Evolutionary conservation across 768 basidiomycete species (phyloP).

Genomic region (Dioszegia crocea): DNA sequence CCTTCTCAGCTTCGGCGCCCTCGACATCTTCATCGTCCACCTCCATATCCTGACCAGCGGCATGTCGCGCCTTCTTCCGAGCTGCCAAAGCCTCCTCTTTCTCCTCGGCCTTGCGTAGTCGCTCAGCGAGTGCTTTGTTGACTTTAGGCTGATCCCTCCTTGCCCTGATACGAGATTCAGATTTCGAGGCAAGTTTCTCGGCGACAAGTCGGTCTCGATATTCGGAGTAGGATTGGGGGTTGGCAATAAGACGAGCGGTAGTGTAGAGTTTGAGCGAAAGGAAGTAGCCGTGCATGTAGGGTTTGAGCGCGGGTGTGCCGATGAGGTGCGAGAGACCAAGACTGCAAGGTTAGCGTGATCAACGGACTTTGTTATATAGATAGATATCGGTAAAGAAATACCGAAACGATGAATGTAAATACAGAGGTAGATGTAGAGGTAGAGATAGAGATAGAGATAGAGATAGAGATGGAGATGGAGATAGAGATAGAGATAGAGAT

Average conservation of each 20-base stretch:
- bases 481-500: no score
- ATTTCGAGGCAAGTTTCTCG: constrained; percentile 87
- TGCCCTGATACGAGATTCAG: constrained; percentile 84
- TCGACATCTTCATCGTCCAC: constrained; percentile 31
- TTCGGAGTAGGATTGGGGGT: constrained; percentile 92
- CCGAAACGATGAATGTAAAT: no score
- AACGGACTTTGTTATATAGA: no score
- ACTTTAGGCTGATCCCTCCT: constrained; percentile 72
- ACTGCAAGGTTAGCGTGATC: constrained; percentile 51
- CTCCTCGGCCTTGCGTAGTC: constrained; percentile 58
- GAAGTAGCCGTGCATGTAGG: constrained; percentile 99
- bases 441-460: no score
- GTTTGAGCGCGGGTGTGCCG: constrained; percentile 91
- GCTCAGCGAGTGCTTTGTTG: constrained; percentile 81
- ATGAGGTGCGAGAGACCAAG: constrained; percentile 92
- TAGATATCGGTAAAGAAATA: no score
- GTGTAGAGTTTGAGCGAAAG: constrained; percentile 92
- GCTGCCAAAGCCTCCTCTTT: constrained; percentile 49
- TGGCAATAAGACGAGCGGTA: constrained; percentile 88
- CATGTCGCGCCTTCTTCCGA: constrained; percentile 6
- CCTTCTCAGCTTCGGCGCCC: constrained; percentile 19
- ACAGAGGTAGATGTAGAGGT: no score
- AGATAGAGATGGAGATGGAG: no score
- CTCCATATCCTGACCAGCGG: constrained; percentile 35
- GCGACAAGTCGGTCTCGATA: constrained; percentile 82